Evolutionary conservation across 768 basidiomycete species (phyloP).

Genomic region (Lactarius evosmus): DNA sequence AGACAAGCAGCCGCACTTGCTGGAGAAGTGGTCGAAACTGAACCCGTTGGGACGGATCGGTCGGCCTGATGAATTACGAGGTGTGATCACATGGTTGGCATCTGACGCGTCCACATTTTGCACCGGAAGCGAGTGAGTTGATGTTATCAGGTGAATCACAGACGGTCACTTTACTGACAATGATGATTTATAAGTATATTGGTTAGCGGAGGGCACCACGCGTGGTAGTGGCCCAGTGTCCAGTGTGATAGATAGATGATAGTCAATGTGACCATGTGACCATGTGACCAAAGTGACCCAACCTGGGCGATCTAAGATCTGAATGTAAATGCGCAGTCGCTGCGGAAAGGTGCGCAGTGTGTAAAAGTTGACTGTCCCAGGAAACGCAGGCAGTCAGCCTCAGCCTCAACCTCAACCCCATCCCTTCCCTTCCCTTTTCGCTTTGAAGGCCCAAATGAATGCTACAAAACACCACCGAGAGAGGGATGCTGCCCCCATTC

Average conservation of each 20-base stretch:
- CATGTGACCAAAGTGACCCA: not conserved
- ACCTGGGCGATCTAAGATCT: slow-evolving; percentile 18
- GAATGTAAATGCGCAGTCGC: slow-evolving; percentile 22
- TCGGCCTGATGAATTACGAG: slow-evolving; percentile 67
- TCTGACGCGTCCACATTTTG: slow-evolving; percentile 75
- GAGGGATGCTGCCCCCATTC: slow-evolving; percentile 36
- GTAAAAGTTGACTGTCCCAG: slow-evolving; percentile 16
- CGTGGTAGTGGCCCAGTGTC: slow-evolving; percentile 46
- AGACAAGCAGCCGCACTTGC: slow-evolving; percentile 58
- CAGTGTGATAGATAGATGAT: not conserved
- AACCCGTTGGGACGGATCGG: slow-evolving; percentile 74
- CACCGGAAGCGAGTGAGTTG: slow-evolving; percentile 76
- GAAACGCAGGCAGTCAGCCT: slow-evolving; percentile 9
- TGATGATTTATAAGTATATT: slow-evolving; percentile 43
- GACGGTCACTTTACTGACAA: slow-evolving; percentile 9
- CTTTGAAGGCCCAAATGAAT: slow-evolving; percentile 22
- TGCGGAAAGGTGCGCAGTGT: slow-evolving; percentile 25
- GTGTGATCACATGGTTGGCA: slow-evolving; percentile 68
- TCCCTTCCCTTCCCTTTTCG: slow-evolving; percentile 29
- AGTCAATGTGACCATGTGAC: not conserved
- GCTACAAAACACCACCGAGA: slow-evolving; percentile 37
- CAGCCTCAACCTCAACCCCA: not conserved
- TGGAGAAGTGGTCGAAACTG: slow-evolving; percentile 62
- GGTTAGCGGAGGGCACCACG: slow-evolving; percentile 60
- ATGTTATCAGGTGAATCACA: not conserved